Base-by-base conservation (phyloP, 139 green algal genomes). In the Parachlorella kessleri region DNA sequence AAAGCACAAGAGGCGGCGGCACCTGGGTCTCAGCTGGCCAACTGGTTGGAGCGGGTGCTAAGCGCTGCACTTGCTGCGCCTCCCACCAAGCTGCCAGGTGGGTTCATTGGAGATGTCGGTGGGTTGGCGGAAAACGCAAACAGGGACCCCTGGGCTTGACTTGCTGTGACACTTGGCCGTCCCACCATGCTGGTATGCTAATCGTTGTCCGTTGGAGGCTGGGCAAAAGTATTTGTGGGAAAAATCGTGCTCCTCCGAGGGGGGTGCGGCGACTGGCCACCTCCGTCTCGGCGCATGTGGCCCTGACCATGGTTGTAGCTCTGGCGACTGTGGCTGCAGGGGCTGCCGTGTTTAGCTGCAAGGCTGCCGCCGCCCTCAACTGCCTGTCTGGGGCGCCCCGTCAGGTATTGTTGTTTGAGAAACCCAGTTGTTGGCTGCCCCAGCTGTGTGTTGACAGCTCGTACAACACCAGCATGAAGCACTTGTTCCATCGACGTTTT, bases 321-420 rank as follows among this genome's bases (percentile, higher is more conserved):
- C n/a, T n/a, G n/a, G n/a, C n/a, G n/a, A n/a, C n/a, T 66, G 23
- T 66, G 55, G 26, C 63, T 76, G 36, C 82, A 85, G 78, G 85
- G 8, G 73, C 83, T 9, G 70, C 55, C 5, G 48, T 85, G 1
- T 81, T 91, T 37, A 80, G 64, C 30, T 85, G 83, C 78, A 54
- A 54, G 30, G 59, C 70, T 28, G n/a, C 26, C 35, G 39, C 24
- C 41, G 66, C 72, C 33, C 63, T 84, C 66, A 30, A 80, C 32
- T 66, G 66, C 32, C 66, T 91, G 8, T 76, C 67, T 1, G 77
- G 69, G 3, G 66, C 80, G 23, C 84, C 84, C 1, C 59, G 88
- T 4, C 32, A 65, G 76, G 77, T 75, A 36, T n/a, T n/a, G n/a
- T n/a, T n/a, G n/a, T n/a, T n/a, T n/a, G n/a, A n/a, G n/a, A n/a